A percentile compares a stretch with the other conserved stretches of the same genome.
Evolutionary conservation across 2,329 filamentous ascomycete species (phyloP).

Genomic region (Nemania diffusa): DNA sequence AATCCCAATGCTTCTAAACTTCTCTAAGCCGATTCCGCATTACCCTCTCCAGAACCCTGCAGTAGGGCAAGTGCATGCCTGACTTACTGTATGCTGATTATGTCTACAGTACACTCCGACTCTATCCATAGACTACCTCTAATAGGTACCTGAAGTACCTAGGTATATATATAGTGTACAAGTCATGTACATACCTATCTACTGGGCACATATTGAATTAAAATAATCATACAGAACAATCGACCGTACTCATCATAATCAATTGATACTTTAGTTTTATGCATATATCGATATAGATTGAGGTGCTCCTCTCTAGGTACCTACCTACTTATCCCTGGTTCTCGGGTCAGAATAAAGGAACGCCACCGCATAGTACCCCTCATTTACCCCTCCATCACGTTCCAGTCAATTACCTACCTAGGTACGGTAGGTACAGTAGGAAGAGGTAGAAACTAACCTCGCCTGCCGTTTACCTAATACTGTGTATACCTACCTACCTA

Average conservation of each 20-base stretch:
- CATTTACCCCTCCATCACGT: conserved; percentile 29
- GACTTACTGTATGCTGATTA: conserved; percentile 32
- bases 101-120: neutral
- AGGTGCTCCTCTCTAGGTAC: neutral
- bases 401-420: neutral
- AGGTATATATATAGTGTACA: neutral
- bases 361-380: conserved; percentile 23
- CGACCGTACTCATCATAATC: neutral
- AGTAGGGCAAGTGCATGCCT: conserved; percentile 14
- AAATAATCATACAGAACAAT: too few species aligned
- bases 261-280: neutral
- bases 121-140: too few species aligned
- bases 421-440: too few species aligned
- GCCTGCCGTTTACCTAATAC: too few species aligned
- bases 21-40: conserved; percentile 29
- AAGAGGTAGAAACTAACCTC: too few species aligned
- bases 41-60: neutral
- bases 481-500: neutral
- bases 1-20: conserved; percentile 2
- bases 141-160: too few species aligned
- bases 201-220: neutral
- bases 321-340: conserved; percentile 21
- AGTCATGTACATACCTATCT: neutral
- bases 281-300: neutral
- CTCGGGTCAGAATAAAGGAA: conserved; percentile 16